A percentile compares a stretch with the other conserved stretches of the same genome.
phyloP scores from a whole-genome alignment of 495 filamentous ascomycete species.

The Aspergillus asperescens region DNA sequence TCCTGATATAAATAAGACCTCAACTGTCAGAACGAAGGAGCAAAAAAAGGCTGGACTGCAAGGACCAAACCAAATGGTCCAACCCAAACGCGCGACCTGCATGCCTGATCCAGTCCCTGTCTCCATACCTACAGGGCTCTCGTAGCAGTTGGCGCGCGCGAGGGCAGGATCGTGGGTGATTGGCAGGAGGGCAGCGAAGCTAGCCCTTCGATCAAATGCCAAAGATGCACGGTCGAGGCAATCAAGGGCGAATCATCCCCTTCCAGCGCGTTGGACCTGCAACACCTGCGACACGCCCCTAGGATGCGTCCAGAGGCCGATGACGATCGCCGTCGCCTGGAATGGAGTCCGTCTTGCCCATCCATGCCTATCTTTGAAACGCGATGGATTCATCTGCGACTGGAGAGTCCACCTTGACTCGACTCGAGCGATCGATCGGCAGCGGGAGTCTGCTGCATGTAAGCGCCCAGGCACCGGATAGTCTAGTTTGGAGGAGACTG shows the following conservation, averaged over 20 bases:
- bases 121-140: conserved; percentile 9
- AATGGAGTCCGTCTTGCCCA: background rate
- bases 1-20: conserved; percentile 15
- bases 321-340: conserved; percentile 2
- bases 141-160: conserved; percentile 18
- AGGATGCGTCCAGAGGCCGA: background rate
- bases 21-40: background rate
- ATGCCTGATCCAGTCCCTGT: conserved; percentile 14
- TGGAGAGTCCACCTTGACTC: conserved; percentile 5
- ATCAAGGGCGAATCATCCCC: conserved; percentile 18
- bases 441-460: conserved; percentile 9
- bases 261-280: conserved; percentile 10
- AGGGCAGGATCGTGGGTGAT: conserved; percentile 14
- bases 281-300: conserved; percentile 9
- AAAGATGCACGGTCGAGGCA: conserved; percentile 11
- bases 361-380: background rate
- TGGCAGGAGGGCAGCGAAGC: conserved; percentile 10
- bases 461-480: conserved; percentile 3
- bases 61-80: conserved; percentile 14
- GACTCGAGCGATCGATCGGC: conserved; percentile 13
- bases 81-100: conserved; percentile 19
- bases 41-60: conserved; percentile 17
- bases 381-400: conserved; percentile 2
- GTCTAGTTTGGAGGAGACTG: background rate
- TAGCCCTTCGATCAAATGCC: conserved; percentile 17